Evolutionary conservation across 202 grass and related monocot species (phyloP).

Genomic region (Eragrostis tef): DNA sequence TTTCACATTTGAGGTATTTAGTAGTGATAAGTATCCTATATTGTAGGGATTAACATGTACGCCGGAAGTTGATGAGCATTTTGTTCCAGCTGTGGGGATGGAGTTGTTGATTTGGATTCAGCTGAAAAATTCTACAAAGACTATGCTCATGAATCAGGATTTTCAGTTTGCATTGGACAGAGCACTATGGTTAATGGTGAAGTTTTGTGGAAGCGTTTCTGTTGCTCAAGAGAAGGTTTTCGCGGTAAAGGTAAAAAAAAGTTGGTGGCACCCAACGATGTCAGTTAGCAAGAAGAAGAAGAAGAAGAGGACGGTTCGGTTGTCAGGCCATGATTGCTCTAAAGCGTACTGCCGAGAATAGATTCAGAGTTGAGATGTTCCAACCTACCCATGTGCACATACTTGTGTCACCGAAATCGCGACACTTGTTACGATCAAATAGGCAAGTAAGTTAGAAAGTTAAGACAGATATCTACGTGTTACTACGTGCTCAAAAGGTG

Average conservation of each 20-base stretch:
- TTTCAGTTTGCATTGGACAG: neutral
- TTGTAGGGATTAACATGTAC: neutral
- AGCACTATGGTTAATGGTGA: neutral
- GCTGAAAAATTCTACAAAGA: neutral
- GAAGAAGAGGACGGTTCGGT: neutral
- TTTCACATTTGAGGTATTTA: neutral
- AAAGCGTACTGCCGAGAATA: too few species aligned
- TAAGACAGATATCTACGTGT: too few species aligned
- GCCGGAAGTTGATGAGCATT: neutral
- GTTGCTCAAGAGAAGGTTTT: neutral
- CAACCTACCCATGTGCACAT: too few species aligned
- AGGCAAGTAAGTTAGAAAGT: too few species aligned
- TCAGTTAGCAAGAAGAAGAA: neutral
- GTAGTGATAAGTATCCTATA: neutral
- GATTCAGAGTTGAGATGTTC: too few species aligned
- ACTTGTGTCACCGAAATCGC: too few species aligned
- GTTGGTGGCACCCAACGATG: neutral
- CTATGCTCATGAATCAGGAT: neutral
- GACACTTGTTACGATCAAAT: too few species aligned
- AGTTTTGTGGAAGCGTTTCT: neutral
- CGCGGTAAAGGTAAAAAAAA: neutral
- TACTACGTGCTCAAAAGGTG: too few species aligned
- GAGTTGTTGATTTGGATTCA: neutral
- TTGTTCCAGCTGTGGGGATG: neutral
- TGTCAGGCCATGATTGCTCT: too few species aligned